Base-by-base conservation (phyloP, 169 alveolate genomes). In the Theileria equi region DNA sequence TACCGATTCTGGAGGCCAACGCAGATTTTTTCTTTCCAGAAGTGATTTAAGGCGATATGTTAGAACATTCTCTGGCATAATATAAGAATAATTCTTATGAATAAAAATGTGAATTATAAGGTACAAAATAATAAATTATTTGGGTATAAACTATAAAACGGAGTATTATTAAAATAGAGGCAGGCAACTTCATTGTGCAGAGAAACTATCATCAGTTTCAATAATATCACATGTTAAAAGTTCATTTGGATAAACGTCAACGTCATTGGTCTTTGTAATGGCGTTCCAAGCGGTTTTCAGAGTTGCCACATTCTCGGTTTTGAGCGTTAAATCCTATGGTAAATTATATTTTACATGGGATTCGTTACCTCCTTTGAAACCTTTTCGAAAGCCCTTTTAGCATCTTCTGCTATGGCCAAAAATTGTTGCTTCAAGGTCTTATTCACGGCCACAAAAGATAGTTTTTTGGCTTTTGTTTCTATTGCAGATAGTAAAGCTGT, bases 1-100 rank as follows among this genome's bases (percentile, higher is more conserved):
- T 28, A 25, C 8, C 8, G 72, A 66, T 26, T 60, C 62, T 32
- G 84, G 84, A 23, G 84, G 84, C 84, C 84, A 74, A 11, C 8
- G 60, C 16, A 74, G 44, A 40, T 43, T 23, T 64, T 63, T 68
- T 16, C 53, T 69, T 36, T 54, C 84, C 6, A 47, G 23, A 25
- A 74, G 28, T 34, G 57, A 7, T 63, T 32, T 23, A 32, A 74
- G 47, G n/a, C 84, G 69, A 16, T 23, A 11, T 5, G 25, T 50
- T 48, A 74, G 29, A 13, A 64, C 34, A 19, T 59, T 74, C 35
- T n/a, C 48, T 13, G 80, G 17, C 84, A 74, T 74, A 26, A 43
- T 43, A 3, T 28, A 28, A 6, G 25, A 25, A 25, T 53, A 10
- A 2, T 28, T 25, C 31, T 45, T 25, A 1, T 25, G 10, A 25